Conservation (phyloP, 768 basidiomycete species). For the Inosperma sp. region DNA sequence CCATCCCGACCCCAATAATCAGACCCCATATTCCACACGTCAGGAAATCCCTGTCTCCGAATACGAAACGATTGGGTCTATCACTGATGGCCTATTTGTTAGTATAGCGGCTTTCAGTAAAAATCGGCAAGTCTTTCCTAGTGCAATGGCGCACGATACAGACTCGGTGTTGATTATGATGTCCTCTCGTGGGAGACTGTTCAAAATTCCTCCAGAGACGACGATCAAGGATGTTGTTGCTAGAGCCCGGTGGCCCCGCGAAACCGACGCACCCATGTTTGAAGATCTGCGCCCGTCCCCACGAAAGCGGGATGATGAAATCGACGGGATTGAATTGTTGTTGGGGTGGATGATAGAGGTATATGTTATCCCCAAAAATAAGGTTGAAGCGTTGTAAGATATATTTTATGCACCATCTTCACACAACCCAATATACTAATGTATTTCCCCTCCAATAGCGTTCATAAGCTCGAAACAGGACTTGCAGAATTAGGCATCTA, state of each 20-base stretch:
- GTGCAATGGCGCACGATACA: background rate
- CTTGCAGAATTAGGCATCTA: background rate
- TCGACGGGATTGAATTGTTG: background rate
- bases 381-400: conserved; percentile 1
- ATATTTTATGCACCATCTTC: background rate
- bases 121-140: background rate
- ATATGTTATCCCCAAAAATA: background rate
- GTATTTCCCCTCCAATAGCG: background rate
- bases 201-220: conserved; percentile 2
- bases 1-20: background rate
- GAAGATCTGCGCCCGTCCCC: conserved; percentile 1
- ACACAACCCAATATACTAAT: background rate
- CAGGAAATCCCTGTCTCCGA: background rate
- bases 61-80: background rate
- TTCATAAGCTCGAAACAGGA: background rate
- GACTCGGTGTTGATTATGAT: background rate
- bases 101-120: background rate
- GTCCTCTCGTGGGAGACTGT: background rate
- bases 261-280: background rate
- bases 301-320: background rate
- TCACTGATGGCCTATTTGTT: background rate
- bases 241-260: conserved; percentile 3
- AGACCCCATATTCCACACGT: background rate
- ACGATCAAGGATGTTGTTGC: conserved; percentile 1
- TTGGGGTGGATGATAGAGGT: background rate